Percentiles rank a stretch among this genome's conserved stretches.
These are phyloP conservation scores for Nigrospora oryzae DNA, from an alignment of 2,329 filamentous ascomycete genomes.

Conservation along the genomic window DNA sequence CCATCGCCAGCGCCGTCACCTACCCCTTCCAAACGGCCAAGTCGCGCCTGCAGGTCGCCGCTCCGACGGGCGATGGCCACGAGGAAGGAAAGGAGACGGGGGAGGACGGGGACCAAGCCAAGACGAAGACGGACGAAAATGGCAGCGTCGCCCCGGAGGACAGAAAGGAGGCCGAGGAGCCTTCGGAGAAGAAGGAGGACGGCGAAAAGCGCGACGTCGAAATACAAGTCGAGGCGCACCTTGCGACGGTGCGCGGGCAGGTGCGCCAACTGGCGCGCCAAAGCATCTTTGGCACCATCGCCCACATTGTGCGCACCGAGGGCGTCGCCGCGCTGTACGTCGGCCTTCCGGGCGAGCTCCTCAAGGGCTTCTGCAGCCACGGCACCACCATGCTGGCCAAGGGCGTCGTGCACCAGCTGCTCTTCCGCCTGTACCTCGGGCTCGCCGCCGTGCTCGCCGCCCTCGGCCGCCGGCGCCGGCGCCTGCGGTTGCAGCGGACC, in stretches of 20 bases:
- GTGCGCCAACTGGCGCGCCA: constrained; percentile 20
- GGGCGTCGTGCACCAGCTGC: constrained; percentile 62
- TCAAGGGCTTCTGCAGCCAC: constrained; percentile 79
- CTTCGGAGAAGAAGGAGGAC: constrained; percentile 8
- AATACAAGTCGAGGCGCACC: constrained; percentile 19
- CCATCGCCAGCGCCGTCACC: constrained; percentile 64
- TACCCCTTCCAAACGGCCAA: constrained; percentile 87
- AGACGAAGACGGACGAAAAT: neutral
- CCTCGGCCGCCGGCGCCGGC: too few species aligned
- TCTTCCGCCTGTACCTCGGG: constrained; percentile 65
- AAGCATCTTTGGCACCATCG: constrained; percentile 56
- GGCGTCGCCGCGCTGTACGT: constrained; percentile 65
- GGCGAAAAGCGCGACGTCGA: constrained; percentile 12
- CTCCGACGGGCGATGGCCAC: constrained; percentile 26
- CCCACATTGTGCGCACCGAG: constrained; percentile 51
- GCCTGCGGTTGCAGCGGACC: too few species aligned
- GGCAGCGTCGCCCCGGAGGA: neutral
- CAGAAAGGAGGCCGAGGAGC: constrained; percentile 4
- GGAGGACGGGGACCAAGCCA: constrained; percentile 8
- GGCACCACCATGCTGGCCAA: constrained; percentile 85
- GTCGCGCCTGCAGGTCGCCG: constrained; percentile 57
- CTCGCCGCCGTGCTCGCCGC: constrained; percentile 36
- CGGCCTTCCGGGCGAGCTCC: constrained; percentile 65
- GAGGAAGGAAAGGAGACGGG: constrained; percentile 9
- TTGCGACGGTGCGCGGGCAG: constrained; percentile 12